These are phyloP conservation scores for Leccinum barrowsii DNA, from an alignment of 768 basidiomycete species.

Conservation along the genomic window DNA sequence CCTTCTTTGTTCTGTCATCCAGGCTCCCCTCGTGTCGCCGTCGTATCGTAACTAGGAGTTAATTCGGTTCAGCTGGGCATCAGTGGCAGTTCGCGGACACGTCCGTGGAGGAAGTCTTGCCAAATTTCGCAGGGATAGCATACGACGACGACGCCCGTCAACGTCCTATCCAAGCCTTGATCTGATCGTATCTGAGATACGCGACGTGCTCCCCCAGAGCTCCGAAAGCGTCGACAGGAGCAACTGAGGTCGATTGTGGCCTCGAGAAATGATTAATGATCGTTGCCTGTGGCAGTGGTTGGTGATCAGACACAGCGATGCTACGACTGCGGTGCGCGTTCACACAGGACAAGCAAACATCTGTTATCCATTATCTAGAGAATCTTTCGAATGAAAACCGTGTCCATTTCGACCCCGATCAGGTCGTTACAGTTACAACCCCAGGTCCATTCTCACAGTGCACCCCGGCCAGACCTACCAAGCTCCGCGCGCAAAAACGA, in stretches of 20 bases:
- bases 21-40: not conserved
- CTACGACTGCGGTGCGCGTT: not conserved
- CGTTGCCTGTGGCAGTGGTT: constrained; percentile 17
- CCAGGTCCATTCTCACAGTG: constrained; percentile 20
- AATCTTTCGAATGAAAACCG: not conserved
- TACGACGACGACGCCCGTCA: not conserved
- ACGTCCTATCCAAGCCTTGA: not conserved
- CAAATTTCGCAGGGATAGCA: not conserved
- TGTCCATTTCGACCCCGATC: constrained; percentile 5
- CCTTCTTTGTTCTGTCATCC: not conserved
- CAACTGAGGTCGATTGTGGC: constrained; percentile 8
- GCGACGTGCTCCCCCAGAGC: not conserved
- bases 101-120: not conserved
- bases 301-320: not conserved
- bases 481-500: not conserved
- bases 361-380: not conserved
- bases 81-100: not conserved
- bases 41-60: not conserved
- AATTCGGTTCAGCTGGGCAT: not conserved
- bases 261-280: constrained; percentile 1
- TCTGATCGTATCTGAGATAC: not conserved
- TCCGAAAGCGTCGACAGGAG: constrained; percentile 1
- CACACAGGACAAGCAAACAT: not conserved
- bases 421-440: not conserved
- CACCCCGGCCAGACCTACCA: not conserved